These are phyloP conservation scores for Tetrapisispora namnaoensis DNA, from an alignment of 805 yeast genomes.

Conservation along the genomic window DNA sequence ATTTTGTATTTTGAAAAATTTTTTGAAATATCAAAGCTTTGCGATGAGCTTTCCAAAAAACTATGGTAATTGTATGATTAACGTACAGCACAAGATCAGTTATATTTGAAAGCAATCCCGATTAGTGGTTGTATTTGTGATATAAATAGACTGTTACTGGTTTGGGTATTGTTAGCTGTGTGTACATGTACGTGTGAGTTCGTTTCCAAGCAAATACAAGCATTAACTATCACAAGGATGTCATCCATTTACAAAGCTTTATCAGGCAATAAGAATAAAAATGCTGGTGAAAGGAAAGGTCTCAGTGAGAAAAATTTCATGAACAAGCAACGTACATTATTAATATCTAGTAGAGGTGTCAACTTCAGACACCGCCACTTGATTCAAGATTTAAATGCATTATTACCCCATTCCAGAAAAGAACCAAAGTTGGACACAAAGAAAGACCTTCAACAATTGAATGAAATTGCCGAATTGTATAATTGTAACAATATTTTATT, in stretches of 20 bases:
- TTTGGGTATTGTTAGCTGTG: too few relatives aligned
- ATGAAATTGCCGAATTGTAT: conserved; percentile 93
- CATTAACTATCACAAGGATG: conserved; percentile 31
- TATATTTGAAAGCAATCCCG: background rate
- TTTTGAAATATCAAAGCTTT: conserved; percentile 5
- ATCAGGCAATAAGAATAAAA: conserved; percentile 35
- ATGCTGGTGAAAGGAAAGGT: conserved; percentile 21
- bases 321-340: conserved; percentile 80
- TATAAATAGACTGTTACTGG: too few relatives aligned
- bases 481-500: conserved; percentile 92
- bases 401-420: conserved; percentile 90
- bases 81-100: too few relatives aligned
- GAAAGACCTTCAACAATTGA: conserved; percentile 76
- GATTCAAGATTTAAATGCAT: conserved; percentile 63
- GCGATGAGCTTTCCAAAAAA: conserved; percentile 9
- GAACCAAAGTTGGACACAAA: conserved; percentile 94
- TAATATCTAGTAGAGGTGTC: conserved; percentile 90
- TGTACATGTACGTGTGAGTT: too few relatives aligned
- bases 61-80: too few relatives aligned
- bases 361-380: conserved; percentile 93
- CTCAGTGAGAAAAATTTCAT: conserved; percentile 44
- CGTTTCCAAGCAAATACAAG: background rate
- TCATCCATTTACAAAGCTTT: conserved; percentile 66
- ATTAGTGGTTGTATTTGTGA: too few relatives aligned
- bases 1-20: conserved; percentile 4